Conservation (phyloP, 1,284 basidiomycete species). For the Cerioporus squamosus region DNA sequence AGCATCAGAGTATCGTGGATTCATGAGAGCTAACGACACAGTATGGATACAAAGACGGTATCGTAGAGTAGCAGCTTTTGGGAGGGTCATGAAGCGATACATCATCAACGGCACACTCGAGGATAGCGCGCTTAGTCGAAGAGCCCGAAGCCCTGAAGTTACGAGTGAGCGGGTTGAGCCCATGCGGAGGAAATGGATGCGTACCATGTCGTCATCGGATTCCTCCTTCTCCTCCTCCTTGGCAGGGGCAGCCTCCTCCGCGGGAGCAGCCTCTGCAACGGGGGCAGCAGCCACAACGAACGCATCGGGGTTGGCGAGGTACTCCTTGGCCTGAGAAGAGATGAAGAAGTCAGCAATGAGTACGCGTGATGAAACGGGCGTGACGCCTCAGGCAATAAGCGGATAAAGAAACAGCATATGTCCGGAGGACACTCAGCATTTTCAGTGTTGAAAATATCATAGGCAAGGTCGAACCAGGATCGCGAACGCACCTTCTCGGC, state of each 20-base stretch:
- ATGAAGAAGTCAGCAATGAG: constrained; percentile 29
- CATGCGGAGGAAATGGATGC: constrained; percentile 21
- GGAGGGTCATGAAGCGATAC: constrained; percentile 23
- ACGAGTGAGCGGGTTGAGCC: not conserved
- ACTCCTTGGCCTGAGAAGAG: constrained; percentile 83
- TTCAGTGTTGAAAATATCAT: constrained; percentile 73
- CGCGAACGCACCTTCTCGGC: constrained; percentile 78
- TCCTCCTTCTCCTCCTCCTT: constrained; percentile 77
- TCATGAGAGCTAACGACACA: constrained; percentile 26
- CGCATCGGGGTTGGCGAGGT: constrained; percentile 96
- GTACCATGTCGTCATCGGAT: constrained; percentile 80
- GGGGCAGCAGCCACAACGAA: constrained; percentile 83
- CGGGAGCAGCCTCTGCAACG: constrained; percentile 56
- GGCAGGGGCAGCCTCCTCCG: constrained; percentile 51
- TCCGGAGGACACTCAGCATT: constrained; percentile 71
- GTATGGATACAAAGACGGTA: constrained; percentile 23
- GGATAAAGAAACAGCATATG: constrained; percentile 45
- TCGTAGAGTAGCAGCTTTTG: constrained; percentile 25
- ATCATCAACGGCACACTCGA: constrained; percentile 21
- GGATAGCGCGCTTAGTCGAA: constrained; percentile 69
- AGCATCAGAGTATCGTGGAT: constrained; percentile 12
- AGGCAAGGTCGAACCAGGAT: constrained; percentile 17
- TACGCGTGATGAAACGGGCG: constrained; percentile 22
- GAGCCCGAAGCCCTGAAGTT: constrained; percentile 76
- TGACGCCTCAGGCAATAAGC: constrained; percentile 36